Conservation (phyloP, 2,329 filamentous ascomycete species). For the Trichoderma sp. region DNA sequence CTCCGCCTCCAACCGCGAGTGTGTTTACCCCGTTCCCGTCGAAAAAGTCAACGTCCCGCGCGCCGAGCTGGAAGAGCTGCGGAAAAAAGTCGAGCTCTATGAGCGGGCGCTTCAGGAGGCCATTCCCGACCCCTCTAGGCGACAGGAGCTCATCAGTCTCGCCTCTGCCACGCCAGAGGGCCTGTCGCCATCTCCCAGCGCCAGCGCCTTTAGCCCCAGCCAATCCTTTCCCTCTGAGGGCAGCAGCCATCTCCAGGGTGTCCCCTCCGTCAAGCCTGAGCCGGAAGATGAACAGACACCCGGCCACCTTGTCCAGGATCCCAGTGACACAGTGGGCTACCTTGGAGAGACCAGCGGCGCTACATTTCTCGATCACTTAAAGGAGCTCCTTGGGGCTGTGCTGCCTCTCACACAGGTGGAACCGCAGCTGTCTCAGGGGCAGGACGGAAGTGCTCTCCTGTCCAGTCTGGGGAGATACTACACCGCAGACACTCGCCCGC, state of each 20-base stretch:
- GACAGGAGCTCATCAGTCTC: slow-evolving; percentile 37
- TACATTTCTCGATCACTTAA: slow-evolving; percentile 51
- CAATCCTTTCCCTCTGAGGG: background rate
- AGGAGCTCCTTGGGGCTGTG: slow-evolving; percentile 47
- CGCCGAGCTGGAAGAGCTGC: slow-evolving; percentile 45
- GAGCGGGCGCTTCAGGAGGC: slow-evolving; percentile 42
- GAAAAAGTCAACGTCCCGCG: slow-evolving; percentile 48
- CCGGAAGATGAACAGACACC: slow-evolving; percentile 12
- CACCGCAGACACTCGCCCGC: slow-evolving; percentile 48
- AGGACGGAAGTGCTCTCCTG: slow-evolving; percentile 36
- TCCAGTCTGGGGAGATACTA: slow-evolving; percentile 48
- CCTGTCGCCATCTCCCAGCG: slow-evolving; percentile 28
- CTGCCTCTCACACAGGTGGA: slow-evolving; percentile 35
- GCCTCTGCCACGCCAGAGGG: slow-evolving; percentile 27
- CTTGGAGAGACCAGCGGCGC: slow-evolving; percentile 53
- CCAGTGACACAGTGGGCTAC: slow-evolving; percentile 47
- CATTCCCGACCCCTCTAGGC: slow-evolving; percentile 38
- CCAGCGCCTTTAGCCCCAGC: slow-evolving; percentile 22
- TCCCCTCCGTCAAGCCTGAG: slow-evolving; percentile 23
- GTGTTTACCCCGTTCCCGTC: slow-evolving; percentile 47
- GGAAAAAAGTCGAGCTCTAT: slow-evolving; percentile 41
- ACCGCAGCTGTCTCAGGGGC: slow-evolving; percentile 11
- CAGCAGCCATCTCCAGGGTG: slow-evolving; percentile 8
- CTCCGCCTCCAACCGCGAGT: slow-evolving; percentile 44
- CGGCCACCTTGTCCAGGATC: slow-evolving; percentile 47